Percentiles rank a stretch among this genome's conserved stretches.
These are phyloP conservation scores for Gigaspora rosea DNA, from an alignment of 192 early-diverging fungal genomes.

Conservation along the genomic window DNA sequence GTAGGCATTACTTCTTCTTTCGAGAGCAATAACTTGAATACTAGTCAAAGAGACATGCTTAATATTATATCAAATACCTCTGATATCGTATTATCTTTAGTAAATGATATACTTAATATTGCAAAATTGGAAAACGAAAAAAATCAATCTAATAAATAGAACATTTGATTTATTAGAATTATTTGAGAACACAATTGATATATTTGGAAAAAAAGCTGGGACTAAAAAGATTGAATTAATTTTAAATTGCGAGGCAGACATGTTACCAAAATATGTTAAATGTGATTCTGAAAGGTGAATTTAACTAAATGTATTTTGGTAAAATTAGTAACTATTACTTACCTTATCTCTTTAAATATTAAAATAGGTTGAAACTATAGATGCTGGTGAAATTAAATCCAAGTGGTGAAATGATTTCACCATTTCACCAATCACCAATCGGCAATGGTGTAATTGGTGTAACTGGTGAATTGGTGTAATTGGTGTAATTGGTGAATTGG, in stretches of 20 bases:
- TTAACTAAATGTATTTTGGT: neutral
- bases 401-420: too few species aligned
- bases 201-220: constrained; percentile 44
- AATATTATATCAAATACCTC: constrained; percentile 47
- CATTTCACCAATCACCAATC: too few species aligned
- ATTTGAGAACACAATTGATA: constrained; percentile 43
- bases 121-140: constrained; percentile 45
- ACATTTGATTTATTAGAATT: constrained; percentile 45
- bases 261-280: constrained; percentile 43
- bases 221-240: constrained; percentile 45
- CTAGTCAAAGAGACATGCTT: constrained; percentile 46
- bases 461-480: too few species aligned
- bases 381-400: too few species aligned
- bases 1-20: constrained; percentile 44
- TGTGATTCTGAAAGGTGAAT: constrained; percentile 32
- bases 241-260: constrained; percentile 44
- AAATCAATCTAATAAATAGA: constrained; percentile 47
- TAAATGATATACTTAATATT: constrained; percentile 45
- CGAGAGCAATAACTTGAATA: constrained; percentile 40
- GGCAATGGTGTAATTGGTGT: too few species aligned
- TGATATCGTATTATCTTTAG: constrained; percentile 42
- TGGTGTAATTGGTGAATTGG: too few species aligned
- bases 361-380: constrained; percentile 33
- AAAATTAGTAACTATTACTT: neutral
- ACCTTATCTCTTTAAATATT: neutral